Evolutionary conservation across 805 yeast genomes (phyloP).

Genomic region (Candida sphagnicola): DNA sequence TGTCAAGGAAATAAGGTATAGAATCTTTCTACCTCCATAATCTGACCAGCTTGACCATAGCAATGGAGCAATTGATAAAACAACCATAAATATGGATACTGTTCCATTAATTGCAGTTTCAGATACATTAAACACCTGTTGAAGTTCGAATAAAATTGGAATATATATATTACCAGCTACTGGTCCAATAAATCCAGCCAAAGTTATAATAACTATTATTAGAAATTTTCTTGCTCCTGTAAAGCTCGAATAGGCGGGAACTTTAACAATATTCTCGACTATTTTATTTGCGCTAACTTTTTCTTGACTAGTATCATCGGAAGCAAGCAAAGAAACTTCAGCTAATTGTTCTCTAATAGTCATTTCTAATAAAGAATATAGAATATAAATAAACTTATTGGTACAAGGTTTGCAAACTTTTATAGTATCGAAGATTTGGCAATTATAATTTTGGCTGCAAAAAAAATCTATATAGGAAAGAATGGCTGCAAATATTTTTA

Average conservation of each 20-base stretch:
- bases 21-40: conserved; percentile 41
- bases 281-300: too few species aligned
- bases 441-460: conserved; percentile 1
- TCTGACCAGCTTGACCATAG: conserved; percentile 57
- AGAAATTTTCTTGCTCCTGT: conserved; percentile 23
- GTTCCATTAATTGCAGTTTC: conserved; percentile 49
- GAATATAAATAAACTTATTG: too few species aligned
- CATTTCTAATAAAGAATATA: too few species aligned
- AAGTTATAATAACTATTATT: conserved; percentile 39
- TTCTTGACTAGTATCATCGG: too few species aligned
- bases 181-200: conserved; percentile 54
- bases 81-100: conserved; percentile 54
- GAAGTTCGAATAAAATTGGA: conserved; percentile 47
- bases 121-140: conserved; percentile 36
- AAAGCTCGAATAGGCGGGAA: conserved; percentile 27
- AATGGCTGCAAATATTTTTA: background rate
- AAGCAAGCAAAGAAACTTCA: too few species aligned
- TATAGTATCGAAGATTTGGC: too few species aligned
- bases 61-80: conserved; percentile 53
- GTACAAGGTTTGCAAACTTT: too few species aligned
- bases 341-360: too few species aligned
- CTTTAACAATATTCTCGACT: background rate
- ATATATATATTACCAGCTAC: conserved; percentile 55
- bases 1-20: conserved; percentile 23
- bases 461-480: background rate